Evolutionary conservation across 495 filamentous ascomycete species (phyloP).

Genomic region (Aspergillus taichungensis): DNA sequence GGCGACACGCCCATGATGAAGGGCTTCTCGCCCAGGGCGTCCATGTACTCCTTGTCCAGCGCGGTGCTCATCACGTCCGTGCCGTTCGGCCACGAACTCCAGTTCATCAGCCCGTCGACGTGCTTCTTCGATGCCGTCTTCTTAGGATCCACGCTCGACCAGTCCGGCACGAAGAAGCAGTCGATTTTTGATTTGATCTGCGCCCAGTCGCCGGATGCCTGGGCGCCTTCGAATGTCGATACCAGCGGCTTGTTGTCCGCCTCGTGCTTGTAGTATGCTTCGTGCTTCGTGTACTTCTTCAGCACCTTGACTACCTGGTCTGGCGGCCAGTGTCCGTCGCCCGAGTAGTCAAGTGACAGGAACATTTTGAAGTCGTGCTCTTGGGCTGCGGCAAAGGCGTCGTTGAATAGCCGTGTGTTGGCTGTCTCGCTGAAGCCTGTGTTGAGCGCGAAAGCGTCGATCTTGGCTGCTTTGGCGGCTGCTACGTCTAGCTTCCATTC

Average conservation of each 20-base stretch:
- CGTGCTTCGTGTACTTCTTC: slow-evolving; percentile 41
- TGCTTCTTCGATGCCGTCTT: slow-evolving; percentile 33
- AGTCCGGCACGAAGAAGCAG: slow-evolving; percentile 54
- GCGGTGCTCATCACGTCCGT: slow-evolving; percentile 41
- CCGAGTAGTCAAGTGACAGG: slow-evolving; percentile 63
- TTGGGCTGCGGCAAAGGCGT: slow-evolving; percentile 51
- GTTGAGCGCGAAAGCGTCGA: slow-evolving; percentile 71
- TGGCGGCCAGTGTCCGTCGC: slow-evolving; percentile 46
- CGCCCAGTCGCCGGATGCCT: slow-evolving; percentile 48
- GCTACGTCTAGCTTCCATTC: slow-evolving; percentile 54
- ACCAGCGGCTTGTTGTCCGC: slow-evolving; percentile 45
- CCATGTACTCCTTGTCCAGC: slow-evolving; percentile 47
- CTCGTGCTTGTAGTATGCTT: slow-evolving; percentile 47
- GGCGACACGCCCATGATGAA: slow-evolving; percentile 78
- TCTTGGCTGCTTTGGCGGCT: slow-evolving; percentile 48
- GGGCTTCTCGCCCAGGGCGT: slow-evolving; percentile 43
- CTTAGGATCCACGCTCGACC: slow-evolving; percentile 48
- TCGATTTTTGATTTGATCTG: slow-evolving; percentile 42
- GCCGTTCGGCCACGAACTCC: slow-evolving; percentile 67
- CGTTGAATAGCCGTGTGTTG: slow-evolving; percentile 33
- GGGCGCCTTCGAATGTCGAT: slow-evolving; percentile 62
- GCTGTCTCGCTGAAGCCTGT: slow-evolving; percentile 44
- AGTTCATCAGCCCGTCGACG: slow-evolving; percentile 57
- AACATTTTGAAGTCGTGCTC: slow-evolving; percentile 52
- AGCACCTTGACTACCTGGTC: slow-evolving; percentile 46